These are phyloP conservation scores for Brassica rapa DNA, from an alignment of 345 rosid species.

Conservation along the genomic window DNA sequence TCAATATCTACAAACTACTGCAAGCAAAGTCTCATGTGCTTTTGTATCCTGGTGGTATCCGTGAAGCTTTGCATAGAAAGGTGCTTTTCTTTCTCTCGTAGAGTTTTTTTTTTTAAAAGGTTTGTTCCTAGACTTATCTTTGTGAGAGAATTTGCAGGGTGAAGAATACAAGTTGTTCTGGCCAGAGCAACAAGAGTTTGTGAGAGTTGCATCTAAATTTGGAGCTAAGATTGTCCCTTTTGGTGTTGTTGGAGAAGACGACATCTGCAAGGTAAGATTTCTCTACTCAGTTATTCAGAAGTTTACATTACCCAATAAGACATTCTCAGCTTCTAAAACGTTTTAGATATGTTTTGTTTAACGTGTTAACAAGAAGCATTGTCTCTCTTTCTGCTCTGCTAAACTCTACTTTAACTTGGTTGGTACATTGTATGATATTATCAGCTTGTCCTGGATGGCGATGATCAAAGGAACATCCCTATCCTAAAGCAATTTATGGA, in stretches of 20 bases:
- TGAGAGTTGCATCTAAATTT: conserved; percentile 79
- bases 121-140: background rate
- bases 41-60: conserved; percentile 82
- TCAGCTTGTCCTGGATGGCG: conserved; percentile 60
- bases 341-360: background rate
- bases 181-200: conserved; percentile 79
- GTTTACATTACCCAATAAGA: background rate
- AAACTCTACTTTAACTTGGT: background rate
- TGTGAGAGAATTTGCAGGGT: conserved; percentile 49
- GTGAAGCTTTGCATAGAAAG: conserved; percentile 84
- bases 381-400: background rate
- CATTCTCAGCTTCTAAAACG: background rate
- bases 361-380: background rate
- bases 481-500: conserved; percentile 47
- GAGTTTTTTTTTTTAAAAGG: background rate
- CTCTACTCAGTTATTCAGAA: background rate
- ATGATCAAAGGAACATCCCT: conserved; percentile 73
- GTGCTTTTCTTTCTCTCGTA: conserved; percentile 35
- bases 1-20: conserved; percentile 58
- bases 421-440: conserved; percentile 10
- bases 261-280: conserved; percentile 56
- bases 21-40: conserved; percentile 63
- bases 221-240: conserved; percentile 86
- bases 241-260: conserved; percentile 81
- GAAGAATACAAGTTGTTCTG: conserved; percentile 76